These are phyloP conservation scores for Serendipita sp. DNA, from an alignment of 768 basidiomycete genomes.

Conservation along the genomic window DNA sequence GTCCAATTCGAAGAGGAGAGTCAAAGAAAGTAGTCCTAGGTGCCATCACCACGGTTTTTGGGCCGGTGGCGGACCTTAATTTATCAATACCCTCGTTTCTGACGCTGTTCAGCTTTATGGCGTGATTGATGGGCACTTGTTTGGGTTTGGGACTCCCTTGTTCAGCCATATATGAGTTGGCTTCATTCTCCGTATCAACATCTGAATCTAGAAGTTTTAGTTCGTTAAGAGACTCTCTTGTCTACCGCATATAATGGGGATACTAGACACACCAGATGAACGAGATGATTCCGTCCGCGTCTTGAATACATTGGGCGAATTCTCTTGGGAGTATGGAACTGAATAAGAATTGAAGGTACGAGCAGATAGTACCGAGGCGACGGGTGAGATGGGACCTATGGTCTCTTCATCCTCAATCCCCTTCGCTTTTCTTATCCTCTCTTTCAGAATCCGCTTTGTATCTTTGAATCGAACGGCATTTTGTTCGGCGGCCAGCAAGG, in stretches of 20 bases:
- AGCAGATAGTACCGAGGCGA: no score
- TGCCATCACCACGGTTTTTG: constrained; percentile 4
- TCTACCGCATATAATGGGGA: no score
- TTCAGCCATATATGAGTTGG: constrained; percentile 34
- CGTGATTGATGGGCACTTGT: constrained; percentile 3
- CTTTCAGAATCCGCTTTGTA: background rate
- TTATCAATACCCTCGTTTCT: background rate
- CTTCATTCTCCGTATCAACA: constrained; percentile 26
- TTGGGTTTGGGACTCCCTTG: constrained; percentile 16
- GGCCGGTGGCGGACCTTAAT: background rate
- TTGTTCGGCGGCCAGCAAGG: background rate
- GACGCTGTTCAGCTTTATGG: constrained; percentile 15
- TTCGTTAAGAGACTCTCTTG: background rate
- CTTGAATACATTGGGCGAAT: no score
- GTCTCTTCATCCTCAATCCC: no score
- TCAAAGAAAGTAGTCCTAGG: constrained; percentile 3
- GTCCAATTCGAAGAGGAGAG: constrained; percentile 6
- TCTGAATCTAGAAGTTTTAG: background rate
- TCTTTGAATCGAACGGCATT: background rate
- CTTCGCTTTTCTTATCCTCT: background rate
- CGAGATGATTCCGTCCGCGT: no score
- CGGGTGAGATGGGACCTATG: no score
- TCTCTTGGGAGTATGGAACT: no score
- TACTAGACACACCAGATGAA: no score
- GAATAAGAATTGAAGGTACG: no score